These are phyloP conservation scores for Podospora conica DNA, from an alignment of 495 filamentous ascomycete species.

Conservation along the genomic window DNA sequence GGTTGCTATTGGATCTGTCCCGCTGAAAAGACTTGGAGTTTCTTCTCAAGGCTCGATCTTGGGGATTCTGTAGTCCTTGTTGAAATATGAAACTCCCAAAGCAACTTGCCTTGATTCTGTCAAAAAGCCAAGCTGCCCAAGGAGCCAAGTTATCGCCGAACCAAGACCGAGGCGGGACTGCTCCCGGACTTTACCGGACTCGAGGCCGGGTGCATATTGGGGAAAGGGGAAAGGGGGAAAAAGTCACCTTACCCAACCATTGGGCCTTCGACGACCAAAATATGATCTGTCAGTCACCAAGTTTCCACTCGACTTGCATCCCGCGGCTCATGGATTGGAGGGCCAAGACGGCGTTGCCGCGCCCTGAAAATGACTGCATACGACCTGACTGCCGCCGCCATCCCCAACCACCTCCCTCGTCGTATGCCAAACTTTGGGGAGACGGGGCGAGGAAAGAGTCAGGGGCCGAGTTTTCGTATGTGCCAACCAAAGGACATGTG, in stretches of 20 bases:
- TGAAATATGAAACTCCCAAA: too few species aligned
- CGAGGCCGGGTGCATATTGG: neutral
- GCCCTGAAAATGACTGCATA: neutral
- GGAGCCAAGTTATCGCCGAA: neutral
- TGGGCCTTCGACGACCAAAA: too few species aligned
- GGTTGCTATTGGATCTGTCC: too few species aligned
- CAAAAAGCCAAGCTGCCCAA: neutral
- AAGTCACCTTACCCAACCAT: neutral
- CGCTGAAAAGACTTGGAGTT: too few species aligned
- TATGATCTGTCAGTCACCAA: neutral
- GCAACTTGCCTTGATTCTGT: too few species aligned
- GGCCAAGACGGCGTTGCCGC: neutral
- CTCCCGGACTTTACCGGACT: neutral
- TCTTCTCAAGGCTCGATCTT: too few species aligned
- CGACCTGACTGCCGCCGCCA: neutral
- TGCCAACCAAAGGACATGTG: too few species aligned
- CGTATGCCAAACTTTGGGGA: neutral
- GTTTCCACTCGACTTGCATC: neutral
- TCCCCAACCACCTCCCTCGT: neutral
- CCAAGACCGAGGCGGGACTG: neutral
- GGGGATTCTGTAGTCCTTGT: too few species aligned
- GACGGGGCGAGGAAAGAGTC: neutral
- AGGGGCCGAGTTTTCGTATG: too few species aligned
- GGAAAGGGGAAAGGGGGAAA: neutral
- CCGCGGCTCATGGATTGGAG: neutral